A percentile compares a stretch with the other conserved stretches of the same genome.
phyloP scores from a whole-genome alignment of 2,329 filamentous ascomycete genomes.

The Sclerotinia trifoliorum region DNA sequence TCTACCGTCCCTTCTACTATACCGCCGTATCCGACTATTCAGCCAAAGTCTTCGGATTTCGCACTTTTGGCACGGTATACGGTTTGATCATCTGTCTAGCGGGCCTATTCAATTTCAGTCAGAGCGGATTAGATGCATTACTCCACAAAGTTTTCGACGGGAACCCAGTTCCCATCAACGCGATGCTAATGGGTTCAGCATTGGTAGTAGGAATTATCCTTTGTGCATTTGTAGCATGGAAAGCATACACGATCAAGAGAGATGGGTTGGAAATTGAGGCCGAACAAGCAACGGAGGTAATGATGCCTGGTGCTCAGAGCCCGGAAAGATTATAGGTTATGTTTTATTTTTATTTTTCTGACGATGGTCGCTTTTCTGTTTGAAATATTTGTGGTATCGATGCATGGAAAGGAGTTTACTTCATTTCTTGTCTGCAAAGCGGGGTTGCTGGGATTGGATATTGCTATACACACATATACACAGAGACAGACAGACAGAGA shows the following conservation, averaged over 20 bases:
- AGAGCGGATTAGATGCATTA: conserved; percentile 74
- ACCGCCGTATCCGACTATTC: conserved; percentile 86
- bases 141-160: conserved; percentile 71
- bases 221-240: conserved; percentile 60
- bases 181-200: conserved; percentile 62
- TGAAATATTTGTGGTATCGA: background rate
- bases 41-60: conserved; percentile 89
- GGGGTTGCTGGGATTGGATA: background rate
- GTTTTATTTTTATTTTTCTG: background rate
- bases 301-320: conserved; percentile 37
- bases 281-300: conserved; percentile 42
- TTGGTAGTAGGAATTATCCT: conserved; percentile 63
- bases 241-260: conserved; percentile 42
- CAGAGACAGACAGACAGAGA: background rate
- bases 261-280: conserved; percentile 46
- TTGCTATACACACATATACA: background rate
- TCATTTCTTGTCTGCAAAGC: background rate
- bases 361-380: background rate
- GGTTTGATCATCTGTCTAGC: conserved; percentile 84
- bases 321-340: conserved; percentile 30
- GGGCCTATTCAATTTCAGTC: conserved; percentile 79
- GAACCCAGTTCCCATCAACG: conserved; percentile 75
- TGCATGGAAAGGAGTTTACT: background rate
- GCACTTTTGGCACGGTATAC: conserved; percentile 92
- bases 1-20: conserved; percentile 88